phyloP scores from a whole-genome alignment of 305 asterid species.

The Solanum hybrid region DNA sequence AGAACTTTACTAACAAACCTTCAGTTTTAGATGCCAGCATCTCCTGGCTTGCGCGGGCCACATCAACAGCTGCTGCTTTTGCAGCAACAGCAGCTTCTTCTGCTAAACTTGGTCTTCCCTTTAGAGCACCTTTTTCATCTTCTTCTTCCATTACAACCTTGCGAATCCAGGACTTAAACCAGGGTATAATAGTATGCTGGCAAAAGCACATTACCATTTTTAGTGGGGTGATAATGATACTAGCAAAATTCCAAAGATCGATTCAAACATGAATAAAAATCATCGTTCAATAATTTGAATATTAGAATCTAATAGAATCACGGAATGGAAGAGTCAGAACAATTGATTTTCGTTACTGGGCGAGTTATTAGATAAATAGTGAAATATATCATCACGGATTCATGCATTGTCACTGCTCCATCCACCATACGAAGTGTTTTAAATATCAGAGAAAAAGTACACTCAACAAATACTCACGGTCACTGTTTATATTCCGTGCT shows the following conservation, averaged over 20 bases:
- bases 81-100: conserved; percentile 88
- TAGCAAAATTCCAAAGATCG: not conserved
- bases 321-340: not conserved
- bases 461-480: not conserved
- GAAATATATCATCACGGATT: not conserved
- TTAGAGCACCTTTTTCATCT: conserved; percentile 31
- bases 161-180: conserved; percentile 83
- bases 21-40: conserved; percentile 53
- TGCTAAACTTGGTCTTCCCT: conserved; percentile 48
- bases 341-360: not conserved
- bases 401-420: not conserved
- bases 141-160: conserved; percentile 57
- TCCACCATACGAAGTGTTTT: not conserved
- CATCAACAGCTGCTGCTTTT: conserved; percentile 83
- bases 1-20: conserved; percentile 34
- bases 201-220: conserved; percentile 15
- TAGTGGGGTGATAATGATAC: not conserved
- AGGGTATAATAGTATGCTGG: conserved; percentile 61
- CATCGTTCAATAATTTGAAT: not conserved
- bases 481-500: not conserved
- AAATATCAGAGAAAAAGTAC: not conserved
- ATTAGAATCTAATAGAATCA: not conserved
- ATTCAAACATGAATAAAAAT: not conserved
- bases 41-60: conserved; percentile 79
- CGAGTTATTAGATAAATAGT: not conserved